Conservation (phyloP, 306 rosid species). For the Carpinus fangiana region DNA sequence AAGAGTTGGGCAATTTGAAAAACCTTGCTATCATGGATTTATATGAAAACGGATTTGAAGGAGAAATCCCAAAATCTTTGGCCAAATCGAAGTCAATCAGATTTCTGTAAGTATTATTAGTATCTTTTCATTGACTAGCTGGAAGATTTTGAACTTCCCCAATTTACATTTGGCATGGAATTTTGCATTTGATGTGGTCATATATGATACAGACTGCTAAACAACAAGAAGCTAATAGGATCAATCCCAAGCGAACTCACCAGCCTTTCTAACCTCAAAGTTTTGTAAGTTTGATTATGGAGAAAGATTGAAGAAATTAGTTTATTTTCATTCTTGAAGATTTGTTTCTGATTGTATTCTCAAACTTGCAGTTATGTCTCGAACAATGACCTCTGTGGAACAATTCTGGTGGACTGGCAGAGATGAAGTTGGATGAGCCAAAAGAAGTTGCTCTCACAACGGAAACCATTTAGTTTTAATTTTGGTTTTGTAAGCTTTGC, state of each 20-base stretch:
- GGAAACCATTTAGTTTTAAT: no score
- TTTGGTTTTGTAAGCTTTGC: no score
- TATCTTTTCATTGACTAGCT: conserved; percentile 21
- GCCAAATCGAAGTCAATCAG: conserved; percentile 78
- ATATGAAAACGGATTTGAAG: conserved; percentile 76
- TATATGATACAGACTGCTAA: conserved; percentile 55
- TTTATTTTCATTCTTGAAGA: background rate
- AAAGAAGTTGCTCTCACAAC: no score
- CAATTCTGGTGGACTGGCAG: conserved; percentile 86
- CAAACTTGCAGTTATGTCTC: conserved; percentile 80
- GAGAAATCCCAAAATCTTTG: conserved; percentile 77
- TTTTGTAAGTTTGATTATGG: conserved; percentile 59
- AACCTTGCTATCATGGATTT: conserved; percentile 83
- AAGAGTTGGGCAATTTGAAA: conserved; percentile 71
- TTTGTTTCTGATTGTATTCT: conserved; percentile 14
- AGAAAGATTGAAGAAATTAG: background rate
- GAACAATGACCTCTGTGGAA: conserved; percentile 86
- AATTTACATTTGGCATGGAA: conserved; percentile 10
- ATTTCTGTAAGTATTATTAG: conserved; percentile 81
- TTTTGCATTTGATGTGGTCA: conserved; percentile 17
- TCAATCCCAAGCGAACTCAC: conserved; percentile 86
- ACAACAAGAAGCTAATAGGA: conserved; percentile 77
- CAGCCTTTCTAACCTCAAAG: conserved; percentile 69
- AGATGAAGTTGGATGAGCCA: no score
- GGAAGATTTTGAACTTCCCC: conserved; percentile 1